Evolutionary conservation across 2,329 filamentous ascomycete genomes (phyloP), one percentile per base, ranked within the genome.

Genomic region (Colletotrichum salicis): DNA sequence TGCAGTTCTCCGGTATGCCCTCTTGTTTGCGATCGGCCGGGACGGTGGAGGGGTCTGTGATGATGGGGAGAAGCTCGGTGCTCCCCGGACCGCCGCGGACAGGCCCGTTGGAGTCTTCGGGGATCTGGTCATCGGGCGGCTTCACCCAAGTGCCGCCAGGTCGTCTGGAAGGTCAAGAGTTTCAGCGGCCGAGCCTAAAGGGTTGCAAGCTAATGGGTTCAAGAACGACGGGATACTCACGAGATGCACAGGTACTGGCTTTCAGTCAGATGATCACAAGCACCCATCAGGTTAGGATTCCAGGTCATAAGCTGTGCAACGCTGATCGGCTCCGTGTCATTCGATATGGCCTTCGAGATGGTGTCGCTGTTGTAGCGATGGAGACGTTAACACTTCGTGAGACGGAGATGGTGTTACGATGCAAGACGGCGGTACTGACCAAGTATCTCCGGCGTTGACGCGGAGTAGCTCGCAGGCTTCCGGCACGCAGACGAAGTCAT

Each of bases 71-170:
- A 22, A 22, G 60, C 1, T 55, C 57, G 3, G 71, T 73, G 62
- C 57, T 73, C 3, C 67, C 71, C 3, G 71, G 71, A 12, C 71
- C 71, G 15, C 71, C 71, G 11, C 62, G 71, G 7, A 73, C 57
- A 19, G 71, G 67, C n/a, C 67, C 71, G 12, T 66, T 41, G 41
- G 27, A 45, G 57, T 73, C 19, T 4, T 70, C 64, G 4, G 71
- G 71, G 19, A 73, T 59, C 31, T 73, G 33, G 5, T 48, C 56
- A 22, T 52, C 31, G 4, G 71, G 62, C 3, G 67, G 71, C 41
- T 59, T 60, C 19, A 52, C 37, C 63, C 63, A 66, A 19, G 55
- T 24, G n/a, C 63, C 54, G 11, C 63, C 63, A 13, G 63, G 63
- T n/a, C 63, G 63, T n/a, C 63, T 66, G 54, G 19, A 27, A 27